Evolutionary conservation across 345 rosid species (phyloP).

Genomic region (Salix purpurea): DNA sequence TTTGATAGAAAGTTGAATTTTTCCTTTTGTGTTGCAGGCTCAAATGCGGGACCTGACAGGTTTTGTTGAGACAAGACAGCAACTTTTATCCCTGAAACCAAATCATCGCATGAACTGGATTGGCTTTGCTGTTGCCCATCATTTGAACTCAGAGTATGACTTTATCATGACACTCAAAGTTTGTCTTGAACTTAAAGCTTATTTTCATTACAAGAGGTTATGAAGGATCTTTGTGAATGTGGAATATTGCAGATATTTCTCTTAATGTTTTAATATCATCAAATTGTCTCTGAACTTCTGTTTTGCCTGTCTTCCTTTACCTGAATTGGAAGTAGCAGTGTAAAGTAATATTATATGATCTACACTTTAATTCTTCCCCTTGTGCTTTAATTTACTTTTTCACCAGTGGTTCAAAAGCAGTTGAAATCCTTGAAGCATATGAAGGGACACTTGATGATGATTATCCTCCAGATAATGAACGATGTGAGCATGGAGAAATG

Average conservation of each 20-base stretch:
- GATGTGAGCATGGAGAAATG: conserved; percentile 96
- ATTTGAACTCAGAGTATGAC: conserved; percentile 76
- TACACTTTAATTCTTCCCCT: background rate
- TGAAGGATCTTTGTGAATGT: background rate
- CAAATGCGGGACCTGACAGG: conserved; percentile 98
- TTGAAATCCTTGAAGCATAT: conserved; percentile 95
- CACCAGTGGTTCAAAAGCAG: conserved; percentile 80
- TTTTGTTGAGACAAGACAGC: conserved; percentile 96
- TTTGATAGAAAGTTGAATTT: background rate
- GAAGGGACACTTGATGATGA: conserved; percentile 99
- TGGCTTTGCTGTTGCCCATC: conserved; percentile 98
- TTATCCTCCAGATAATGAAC: conserved; percentile 96
- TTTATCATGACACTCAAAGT: conserved; percentile 16
- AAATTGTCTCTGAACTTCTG: background rate
- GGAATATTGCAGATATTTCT: background rate
- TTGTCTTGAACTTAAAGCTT: background rate
- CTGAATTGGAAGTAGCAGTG: background rate
- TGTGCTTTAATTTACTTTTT: conserved; percentile 13
- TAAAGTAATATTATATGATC: too few relatives aligned
- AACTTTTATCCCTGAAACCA: conserved; percentile 86
- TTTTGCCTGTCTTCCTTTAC: background rate
- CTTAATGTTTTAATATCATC: background rate
- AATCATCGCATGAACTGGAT: conserved; percentile 99
- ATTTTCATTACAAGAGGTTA: background rate
- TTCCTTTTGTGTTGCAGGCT: conserved; percentile 53